Conservation (phyloP, 2,329 filamentous ascomycete species). For the Xylariaceae sp. region DNA sequence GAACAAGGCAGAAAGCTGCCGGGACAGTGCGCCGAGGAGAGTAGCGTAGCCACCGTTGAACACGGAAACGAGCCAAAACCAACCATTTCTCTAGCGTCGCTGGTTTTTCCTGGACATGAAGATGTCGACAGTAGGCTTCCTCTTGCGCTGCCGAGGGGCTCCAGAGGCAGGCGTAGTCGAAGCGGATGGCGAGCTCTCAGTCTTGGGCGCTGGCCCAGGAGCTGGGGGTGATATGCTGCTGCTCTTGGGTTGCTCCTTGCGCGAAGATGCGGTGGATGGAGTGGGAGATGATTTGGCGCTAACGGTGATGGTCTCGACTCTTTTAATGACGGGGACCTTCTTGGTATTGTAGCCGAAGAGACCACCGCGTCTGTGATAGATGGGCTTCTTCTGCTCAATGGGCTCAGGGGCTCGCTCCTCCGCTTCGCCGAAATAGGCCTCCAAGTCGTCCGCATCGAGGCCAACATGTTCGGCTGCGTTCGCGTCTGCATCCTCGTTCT, state of each 20-base stretch:
- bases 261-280: constrained; percentile 2
- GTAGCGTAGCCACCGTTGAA: too few relatives aligned
- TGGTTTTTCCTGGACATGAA: constrained; percentile 37
- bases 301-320: not conserved
- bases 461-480: constrained; percentile 7
- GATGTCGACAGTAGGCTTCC: constrained; percentile 43
- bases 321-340: too few relatives aligned
- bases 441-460: constrained; percentile 24
- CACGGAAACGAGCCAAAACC: too few relatives aligned
- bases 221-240: not conserved
- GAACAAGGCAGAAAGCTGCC: too few relatives aligned
- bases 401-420: constrained; percentile 5
- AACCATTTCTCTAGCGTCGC: too few relatives aligned
- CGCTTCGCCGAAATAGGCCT: constrained; percentile 17
- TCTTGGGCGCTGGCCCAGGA: constrained; percentile 8
- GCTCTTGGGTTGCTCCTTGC: not conserved
- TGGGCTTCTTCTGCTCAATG: not conserved
- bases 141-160: constrained; percentile 33
- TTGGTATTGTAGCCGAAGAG: constrained; percentile 11
- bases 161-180: constrained; percentile 8
- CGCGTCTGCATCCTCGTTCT: constrained; percentile 12
- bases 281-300: constrained; percentile 2
- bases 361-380: too few relatives aligned
- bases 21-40: too few relatives aligned
- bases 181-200: constrained; percentile 3